Evolutionary conservation across 225 moss, liverwort and hornwort species (phyloP).

Genomic region (Climacium dendroides): DNA sequence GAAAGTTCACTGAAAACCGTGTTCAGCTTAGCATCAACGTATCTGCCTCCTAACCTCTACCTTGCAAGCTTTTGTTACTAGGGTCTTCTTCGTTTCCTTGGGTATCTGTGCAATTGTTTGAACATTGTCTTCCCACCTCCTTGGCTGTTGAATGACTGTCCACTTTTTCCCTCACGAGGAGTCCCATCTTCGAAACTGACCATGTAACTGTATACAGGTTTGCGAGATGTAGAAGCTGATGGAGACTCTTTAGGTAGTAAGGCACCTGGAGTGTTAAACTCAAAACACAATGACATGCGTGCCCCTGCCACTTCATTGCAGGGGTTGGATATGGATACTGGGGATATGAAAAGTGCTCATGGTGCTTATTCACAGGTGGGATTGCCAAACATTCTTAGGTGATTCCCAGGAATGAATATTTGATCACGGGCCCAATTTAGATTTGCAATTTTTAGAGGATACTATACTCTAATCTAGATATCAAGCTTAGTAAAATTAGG

Average conservation of each 20-base stretch:
- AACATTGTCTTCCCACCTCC: background rate
- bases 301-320: constrained; percentile 38
- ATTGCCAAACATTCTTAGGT: background rate
- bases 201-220: constrained; percentile 18
- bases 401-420: background rate
- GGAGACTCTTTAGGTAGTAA: constrained; percentile 80
- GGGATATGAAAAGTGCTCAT: constrained; percentile 37
- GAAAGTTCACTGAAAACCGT: background rate
- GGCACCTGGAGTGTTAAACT: constrained; percentile 32
- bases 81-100: background rate
- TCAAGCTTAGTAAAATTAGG: background rate
- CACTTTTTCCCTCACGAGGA: background rate
- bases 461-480: background rate
- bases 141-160: background rate
- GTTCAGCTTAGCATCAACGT: background rate
- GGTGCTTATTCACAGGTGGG: constrained; percentile 21
- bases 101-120: background rate
- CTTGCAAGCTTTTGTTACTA: background rate
- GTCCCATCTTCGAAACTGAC: background rate
- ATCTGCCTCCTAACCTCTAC: background rate
- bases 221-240: constrained; percentile 83
- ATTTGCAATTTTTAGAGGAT: background rate
- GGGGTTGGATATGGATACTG: constrained; percentile 37
- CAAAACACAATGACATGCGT: constrained; percentile 41
- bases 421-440: background rate